Evolutionary conservation across 257 asterid genomes (phyloP), one percentile per base, ranked within the genome.

Genomic region (Plantago major): DNA sequence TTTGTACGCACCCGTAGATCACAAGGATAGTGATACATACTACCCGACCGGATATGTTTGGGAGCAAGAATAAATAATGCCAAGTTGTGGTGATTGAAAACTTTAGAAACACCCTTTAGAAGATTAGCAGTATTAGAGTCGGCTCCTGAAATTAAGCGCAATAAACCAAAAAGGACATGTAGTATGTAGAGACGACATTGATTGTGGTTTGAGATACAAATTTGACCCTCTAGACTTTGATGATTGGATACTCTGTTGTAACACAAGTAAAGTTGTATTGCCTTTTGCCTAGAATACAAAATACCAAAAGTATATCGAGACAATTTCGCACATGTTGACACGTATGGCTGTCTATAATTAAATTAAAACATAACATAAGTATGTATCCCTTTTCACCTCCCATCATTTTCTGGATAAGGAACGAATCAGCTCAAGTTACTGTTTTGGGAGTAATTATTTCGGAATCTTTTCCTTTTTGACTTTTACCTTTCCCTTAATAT

Each of bases 251-350:
- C 40, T 33, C 40, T 10, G 59, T 54, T 22, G 40, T 11, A 11
- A 33, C 26, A 12, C 10, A 26, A 56, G 46, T 18, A 30, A 53
- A 55, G 18, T 38, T 22, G 42, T 72, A 30, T 33, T 47, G 44
- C 62, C 38, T 62, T 53, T 62, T 62, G 37, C 65, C 61, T 55
- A 54, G 50, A 47, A 57, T 38, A 72, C 71, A 69, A 58, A 62
- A 26, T 42, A 14, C 42, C n/a, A 33, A 54, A 65, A 26, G 52
- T 44, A 46, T 40, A 60, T 55, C 42, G 59, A 66, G 78, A 73
- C 76, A 58, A 67, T 68, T 45, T 47, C 57, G 61, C 80, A 73
- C 74, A 68, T 71, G 78, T 50, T 49, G 71, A 63, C 78, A 68
- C 68, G 59, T 67, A 56, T 17, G 15, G 1, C 11, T 53, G 58